phyloP scores from a whole-genome alignment of 176 grass and related monocot genomes.

The Carex kokanica region DNA sequence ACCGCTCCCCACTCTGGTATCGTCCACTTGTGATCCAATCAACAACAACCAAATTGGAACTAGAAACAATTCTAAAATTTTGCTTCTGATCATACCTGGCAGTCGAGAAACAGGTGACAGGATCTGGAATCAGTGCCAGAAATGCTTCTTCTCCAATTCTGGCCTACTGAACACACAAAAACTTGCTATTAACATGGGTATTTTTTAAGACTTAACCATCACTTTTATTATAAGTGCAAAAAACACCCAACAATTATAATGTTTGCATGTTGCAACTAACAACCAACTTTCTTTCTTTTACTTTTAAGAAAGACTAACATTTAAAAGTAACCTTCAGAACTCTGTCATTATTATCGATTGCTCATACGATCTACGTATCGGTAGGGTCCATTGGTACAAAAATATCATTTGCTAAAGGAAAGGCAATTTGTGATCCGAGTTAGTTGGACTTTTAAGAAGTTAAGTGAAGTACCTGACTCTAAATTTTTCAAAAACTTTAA shows the following conservation, averaged over 20 bases:
- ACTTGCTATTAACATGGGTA: neutral
- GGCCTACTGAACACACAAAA: constrained; percentile 55
- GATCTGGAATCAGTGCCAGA: constrained; percentile 75
- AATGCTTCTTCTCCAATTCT: constrained; percentile 65
- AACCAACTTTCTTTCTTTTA: neutral
- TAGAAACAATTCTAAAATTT: constrained; percentile 49
- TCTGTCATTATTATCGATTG: neutral
- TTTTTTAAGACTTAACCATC: neutral
- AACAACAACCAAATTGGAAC: constrained; percentile 78
- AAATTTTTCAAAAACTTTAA: neutral
- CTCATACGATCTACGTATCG: neutral
- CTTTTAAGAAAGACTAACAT: constrained; percentile 6
- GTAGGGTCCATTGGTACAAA: neutral
- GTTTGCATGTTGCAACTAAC: neutral
- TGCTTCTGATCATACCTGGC: constrained; percentile 72
- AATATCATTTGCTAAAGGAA: neutral
- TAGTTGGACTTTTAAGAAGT: neutral
- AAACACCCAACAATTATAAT: neutral
- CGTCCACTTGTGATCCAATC: constrained; percentile 95
- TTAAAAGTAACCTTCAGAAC: neutral
- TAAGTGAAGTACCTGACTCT: neutral
- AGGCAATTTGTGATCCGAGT: neutral
- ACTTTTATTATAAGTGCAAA: neutral
- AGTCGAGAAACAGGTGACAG: constrained; percentile 76
- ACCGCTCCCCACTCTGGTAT: constrained; percentile 73